Base-by-base conservation (phyloP, 73 alveolate genomes). In the Durusdinium trenchii region DNA sequence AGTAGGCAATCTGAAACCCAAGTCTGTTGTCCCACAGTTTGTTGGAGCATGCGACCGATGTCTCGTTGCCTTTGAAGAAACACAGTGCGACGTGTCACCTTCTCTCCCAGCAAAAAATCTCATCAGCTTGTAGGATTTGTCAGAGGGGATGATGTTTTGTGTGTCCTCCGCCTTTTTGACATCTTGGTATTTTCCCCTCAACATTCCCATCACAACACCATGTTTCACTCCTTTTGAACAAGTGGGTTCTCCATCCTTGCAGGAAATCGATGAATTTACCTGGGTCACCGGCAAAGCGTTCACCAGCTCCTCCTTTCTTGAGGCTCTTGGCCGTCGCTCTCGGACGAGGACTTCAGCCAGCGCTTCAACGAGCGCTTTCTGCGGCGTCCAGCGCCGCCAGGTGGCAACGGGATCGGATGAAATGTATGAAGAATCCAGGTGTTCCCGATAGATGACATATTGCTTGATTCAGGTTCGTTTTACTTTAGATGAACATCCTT, bases 341-440 rank as follows among this genome's bases (percentile, higher is more conserved):
- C 69, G 26, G 91, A 67, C 30, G 91, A 81, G 62, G 91, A 81
- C 69, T 47, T 81, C 69, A 47, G 47, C 12, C 86, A 75, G 42
- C 86, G 38, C 47, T 69, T 75, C 10, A 47, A 30, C 26, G 47
- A 81, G n/a, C 62, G 91, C 67, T 81, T 81, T 30, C 23, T 47
- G 32, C 91, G 91, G 43, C 91, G 91, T 6, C 45, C 45, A 30
- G 69, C 91, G 32, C 91, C 67, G 45, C 47, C 45, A 81, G 91
- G 91, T 32, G 46, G 47, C 1, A 47, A 14, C 40, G 16, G 67
- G 6, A 30, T 6, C 32, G 46, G 9, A 28, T 32, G 79, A 9
- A 26, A 16, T 28, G 45, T 16, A 32, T 6, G 42, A 28, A 28
- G 6, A 28, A 23, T 26, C 79, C 38, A 28, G 23, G 69, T 47